Evolutionary conservation across 257 asterid genomes (phyloP).

Genomic region (Catharanthus roseus): DNA sequence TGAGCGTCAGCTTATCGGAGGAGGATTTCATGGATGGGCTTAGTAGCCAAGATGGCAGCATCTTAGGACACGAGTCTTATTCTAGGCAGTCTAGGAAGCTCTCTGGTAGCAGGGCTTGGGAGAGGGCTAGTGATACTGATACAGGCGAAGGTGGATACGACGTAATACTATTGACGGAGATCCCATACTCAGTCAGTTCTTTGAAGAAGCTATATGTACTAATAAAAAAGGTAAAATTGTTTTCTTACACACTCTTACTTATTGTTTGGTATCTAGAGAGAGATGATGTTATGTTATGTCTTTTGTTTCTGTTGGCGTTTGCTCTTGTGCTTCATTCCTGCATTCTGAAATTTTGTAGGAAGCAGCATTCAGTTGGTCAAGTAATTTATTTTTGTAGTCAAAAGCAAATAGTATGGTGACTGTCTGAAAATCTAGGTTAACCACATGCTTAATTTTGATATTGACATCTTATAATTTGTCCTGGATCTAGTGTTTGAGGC

Average conservation of each 20-base stretch:
- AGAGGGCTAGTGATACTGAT: slow-evolving; percentile 28
- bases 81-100: slow-evolving; percentile 34
- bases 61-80: slow-evolving; percentile 29
- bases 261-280: not conserved
- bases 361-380: not conserved
- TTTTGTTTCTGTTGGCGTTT: not conserved
- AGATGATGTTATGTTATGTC: not conserved
- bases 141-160: slow-evolving; percentile 34
- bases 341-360: not conserved
- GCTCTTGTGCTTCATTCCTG: not conserved
- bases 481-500: slow-evolving; percentile 28
- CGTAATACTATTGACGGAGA: slow-evolving; percentile 32
- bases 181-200: slow-evolving; percentile 29
- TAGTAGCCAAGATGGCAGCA: slow-evolving; percentile 37
- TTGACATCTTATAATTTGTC: not conserved
- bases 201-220: slow-evolving; percentile 32
- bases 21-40: slow-evolving; percentile 36
- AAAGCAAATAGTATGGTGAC: not conserved
- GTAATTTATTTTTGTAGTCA: not conserved
- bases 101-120: slow-evolving; percentile 43
- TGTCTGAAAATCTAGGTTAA: not conserved
- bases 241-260: slow-evolving; percentile 1
- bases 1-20: slow-evolving; percentile 33
- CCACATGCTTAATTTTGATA: not conserved
- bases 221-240: slow-evolving; percentile 25